A percentile compares a stretch with the other conserved stretches of the same genome.
phyloP scores from a whole-genome alignment of 1,284 basidiomycete genomes.

The Puccinia novopanici region DNA sequence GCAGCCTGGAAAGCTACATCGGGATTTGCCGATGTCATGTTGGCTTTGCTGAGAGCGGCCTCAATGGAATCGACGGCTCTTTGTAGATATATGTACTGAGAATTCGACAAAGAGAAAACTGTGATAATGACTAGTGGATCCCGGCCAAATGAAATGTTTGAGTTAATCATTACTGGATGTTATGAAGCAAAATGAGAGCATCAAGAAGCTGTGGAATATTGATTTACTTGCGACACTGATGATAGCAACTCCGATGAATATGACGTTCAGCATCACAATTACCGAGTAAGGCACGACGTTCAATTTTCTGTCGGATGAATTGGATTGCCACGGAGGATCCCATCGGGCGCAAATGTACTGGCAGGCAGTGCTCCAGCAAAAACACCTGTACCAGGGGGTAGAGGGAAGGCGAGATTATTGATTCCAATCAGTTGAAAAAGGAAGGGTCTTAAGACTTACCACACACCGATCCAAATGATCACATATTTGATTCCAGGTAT shows the following conservation, averaged over 20 bases:
- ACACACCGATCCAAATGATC: slow-evolving; percentile 49
- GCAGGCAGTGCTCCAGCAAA: slow-evolving; percentile 50
- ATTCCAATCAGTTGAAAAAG: not conserved
- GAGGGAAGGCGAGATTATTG: not conserved
- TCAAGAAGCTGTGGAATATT: not conserved
- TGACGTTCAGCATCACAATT: slow-evolving; percentile 43
- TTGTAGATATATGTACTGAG: slow-evolving; percentile 33
- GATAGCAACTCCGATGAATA: slow-evolving; percentile 41
- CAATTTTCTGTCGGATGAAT: slow-evolving; percentile 40
- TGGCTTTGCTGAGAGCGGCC: not conserved
- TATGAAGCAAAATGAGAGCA: no score
- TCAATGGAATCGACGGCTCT: slow-evolving; percentile 42
- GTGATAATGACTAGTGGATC: slow-evolving; percentile 25
- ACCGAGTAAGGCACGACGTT: slow-evolving; percentile 45
- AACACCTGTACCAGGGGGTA: slow-evolving; percentile 14
- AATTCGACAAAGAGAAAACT: slow-evolving; percentile 39
- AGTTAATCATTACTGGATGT: no score
- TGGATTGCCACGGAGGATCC: slow-evolving; percentile 49
- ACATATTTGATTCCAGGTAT: slow-evolving; percentile 48
- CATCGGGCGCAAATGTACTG: slow-evolving; percentile 50
- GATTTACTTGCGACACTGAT: slow-evolving; percentile 43
- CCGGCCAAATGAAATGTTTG: no score
- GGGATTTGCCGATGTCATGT: slow-evolving; percentile 7
- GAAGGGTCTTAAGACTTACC: slow-evolving; percentile 6
- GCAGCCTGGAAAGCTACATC: slow-evolving; percentile 17